Evolutionary conservation across 1,139 yeast genomes (phyloP).

Genomic region (Candida neerlandica): DNA sequence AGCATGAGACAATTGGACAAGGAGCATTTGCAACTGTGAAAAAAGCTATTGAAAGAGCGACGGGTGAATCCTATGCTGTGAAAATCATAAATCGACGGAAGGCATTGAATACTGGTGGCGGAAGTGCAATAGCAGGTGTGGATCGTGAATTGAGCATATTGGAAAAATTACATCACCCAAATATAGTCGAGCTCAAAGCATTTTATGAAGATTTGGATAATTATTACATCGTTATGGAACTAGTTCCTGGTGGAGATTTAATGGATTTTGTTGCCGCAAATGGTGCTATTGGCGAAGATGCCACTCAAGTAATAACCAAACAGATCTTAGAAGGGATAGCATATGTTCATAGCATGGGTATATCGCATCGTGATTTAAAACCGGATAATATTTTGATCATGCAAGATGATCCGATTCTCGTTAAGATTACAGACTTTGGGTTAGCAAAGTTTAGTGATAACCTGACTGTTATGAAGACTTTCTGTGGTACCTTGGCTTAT

Average conservation of each 20-base stretch:
- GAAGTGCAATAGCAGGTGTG: slow-evolving; percentile 61
- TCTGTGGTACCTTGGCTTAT: slow-evolving; percentile 88
- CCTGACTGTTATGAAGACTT: slow-evolving; percentile 79
- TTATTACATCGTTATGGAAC: slow-evolving; percentile 91
- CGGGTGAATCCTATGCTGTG: slow-evolving; percentile 87
- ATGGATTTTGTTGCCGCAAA: slow-evolving; percentile 95
- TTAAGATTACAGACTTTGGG: slow-evolving; percentile 93
- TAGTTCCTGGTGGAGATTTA: slow-evolving; percentile 94
- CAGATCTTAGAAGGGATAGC: slow-evolving; percentile 84
- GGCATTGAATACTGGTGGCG: slow-evolving; percentile 72
- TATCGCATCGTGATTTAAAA: slow-evolving; percentile 90
- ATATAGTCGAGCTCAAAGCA: slow-evolving; percentile 79
- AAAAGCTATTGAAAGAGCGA: slow-evolving; percentile 80
- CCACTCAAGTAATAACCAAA: slow-evolving; percentile 79
- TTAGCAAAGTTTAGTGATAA: slow-evolving; percentile 79
- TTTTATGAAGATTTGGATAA: slow-evolving; percentile 81
- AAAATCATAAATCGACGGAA: slow-evolving; percentile 85
- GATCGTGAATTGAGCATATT: slow-evolving; percentile 83
- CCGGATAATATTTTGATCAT: slow-evolving; percentile 91
- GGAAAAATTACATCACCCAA: slow-evolving; percentile 75
- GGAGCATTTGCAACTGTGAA: slow-evolving; percentile 98
- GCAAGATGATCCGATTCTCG: slow-evolving; percentile 85
- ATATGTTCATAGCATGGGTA: slow-evolving; percentile 86
- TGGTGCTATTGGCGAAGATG: slow-evolving; percentile 89
- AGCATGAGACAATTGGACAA: slow-evolving; percentile 85